Base-by-base conservation (phyloP, 257 asterid genomes). In the Plantago ovata region DNA sequence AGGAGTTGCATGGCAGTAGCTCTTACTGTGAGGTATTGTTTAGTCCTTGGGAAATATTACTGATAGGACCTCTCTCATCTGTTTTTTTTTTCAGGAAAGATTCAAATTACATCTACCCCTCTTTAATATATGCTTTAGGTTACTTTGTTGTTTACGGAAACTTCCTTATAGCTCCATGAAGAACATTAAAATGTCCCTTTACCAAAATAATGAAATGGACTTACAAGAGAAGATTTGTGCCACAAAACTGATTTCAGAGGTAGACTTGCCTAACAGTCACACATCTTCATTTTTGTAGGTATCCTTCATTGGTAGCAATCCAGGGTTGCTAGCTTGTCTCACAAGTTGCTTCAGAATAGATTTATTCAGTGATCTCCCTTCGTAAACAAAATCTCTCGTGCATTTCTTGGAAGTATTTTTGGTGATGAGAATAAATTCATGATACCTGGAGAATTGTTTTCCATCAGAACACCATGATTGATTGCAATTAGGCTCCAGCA, bases 1-100 rank as follows among this genome's bases (percentile, higher is more conserved):
- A 0, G 94, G 90, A 42, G 86, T 85, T 50, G 83, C 82, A 43
- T 87, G 98, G 95, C 86, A 80, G 41, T 81, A 77, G 77, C 71
- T 36, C 52, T 18, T 36, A 47, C 14, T 39, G 56, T 60, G 39
- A 65, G 75, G 65, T 66, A 51, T 48, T 13, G 28, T 62, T 33
- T 39, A 36, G 45, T 63, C 69, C 20, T 53, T 24, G 23, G 22
- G 16, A 4, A 18, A 55, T 3, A 11, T 38, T 16, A 0, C n/a
- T 39, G 15, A 38, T 38, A 36, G 36, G 32, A 38, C 13, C 8
- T 41, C 23, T 19, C 8, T 10, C 36, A 14, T 4, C 10, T 39
- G 3, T 3, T 14, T 10, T 22, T 41, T 21, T 33, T 55, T 38
- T 55, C 32, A 2, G 13, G 32, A 28, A 28, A 28, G 36, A 28